Percentiles rank a stretch among this genome's conserved stretches.
These are phyloP conservation scores for Bretschneidera sinensis DNA, from an alignment of 345 rosid species.

Conservation along the genomic window DNA sequence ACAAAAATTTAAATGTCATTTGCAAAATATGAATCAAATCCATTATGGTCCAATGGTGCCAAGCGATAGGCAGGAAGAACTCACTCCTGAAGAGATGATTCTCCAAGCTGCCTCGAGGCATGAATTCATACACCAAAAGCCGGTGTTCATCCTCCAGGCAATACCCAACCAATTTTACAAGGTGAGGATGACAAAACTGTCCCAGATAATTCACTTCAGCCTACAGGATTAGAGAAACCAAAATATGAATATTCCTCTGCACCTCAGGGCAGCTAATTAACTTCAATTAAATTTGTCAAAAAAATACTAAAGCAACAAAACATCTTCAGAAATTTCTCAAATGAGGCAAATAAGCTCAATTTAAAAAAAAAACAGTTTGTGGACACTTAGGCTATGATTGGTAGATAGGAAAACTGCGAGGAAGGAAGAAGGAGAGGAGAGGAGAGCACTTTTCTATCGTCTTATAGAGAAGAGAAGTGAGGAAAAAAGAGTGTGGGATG, in stretches of 20 bases:
- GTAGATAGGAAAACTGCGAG: too few relatives aligned
- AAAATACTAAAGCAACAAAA: too few relatives aligned
- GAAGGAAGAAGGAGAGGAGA: too few relatives aligned
- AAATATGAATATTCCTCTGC: too few relatives aligned
- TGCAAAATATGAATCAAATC: neutral
- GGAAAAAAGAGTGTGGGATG: too few relatives aligned
- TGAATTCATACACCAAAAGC: slow-evolving; percentile 79
- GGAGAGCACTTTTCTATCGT: too few relatives aligned
- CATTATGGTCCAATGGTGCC: neutral
- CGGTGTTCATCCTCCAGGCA: slow-evolving; percentile 82
- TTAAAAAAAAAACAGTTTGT: too few relatives aligned
- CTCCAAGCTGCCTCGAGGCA: slow-evolving; percentile 88
- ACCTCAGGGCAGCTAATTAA: too few relatives aligned
- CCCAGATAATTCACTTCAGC: slow-evolving; percentile 79
- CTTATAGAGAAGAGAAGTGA: too few relatives aligned
- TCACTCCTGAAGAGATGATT: slow-evolving; percentile 77
- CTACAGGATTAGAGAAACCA: slow-evolving; percentile 23
- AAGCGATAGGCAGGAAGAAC: slow-evolving; percentile 11
- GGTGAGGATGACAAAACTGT: slow-evolving; percentile 61
- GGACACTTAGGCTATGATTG: too few relatives aligned
- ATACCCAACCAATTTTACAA: slow-evolving; percentile 70
- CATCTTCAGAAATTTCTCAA: neutral
- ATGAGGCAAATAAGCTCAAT: too few relatives aligned
- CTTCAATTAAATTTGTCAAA: too few relatives aligned
- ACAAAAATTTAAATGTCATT: neutral